Base-by-base conservation (phyloP, 2,329 filamentous ascomycete genomes). In the Colletotrichum cuscutae region DNA sequence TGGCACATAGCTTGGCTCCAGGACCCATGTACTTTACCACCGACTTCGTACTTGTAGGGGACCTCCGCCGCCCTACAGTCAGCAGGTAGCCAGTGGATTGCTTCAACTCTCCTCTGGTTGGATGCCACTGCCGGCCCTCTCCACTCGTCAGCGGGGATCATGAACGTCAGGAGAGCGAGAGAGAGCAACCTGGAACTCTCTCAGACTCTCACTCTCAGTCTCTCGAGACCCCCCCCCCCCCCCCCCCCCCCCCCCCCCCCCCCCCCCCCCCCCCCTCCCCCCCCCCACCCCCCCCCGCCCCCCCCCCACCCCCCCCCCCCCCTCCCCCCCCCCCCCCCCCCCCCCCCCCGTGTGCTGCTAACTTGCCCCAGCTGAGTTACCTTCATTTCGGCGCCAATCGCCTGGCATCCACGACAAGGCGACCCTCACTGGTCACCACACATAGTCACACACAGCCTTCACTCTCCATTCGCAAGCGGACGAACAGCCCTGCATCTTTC, bases 81-180 rank as follows among this genome's bases (percentile, higher is more conserved):
- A 68, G 54, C 65, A 72, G 69, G 53, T 70, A 56, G 60, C 32
- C 35, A 22, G 59, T 72, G 60, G 70, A 70, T 57, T 73, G 66
- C 22, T 62, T 71, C 46, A 11, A 35, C 46, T 8, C 19, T 32
- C 9, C 22, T 35, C 66, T 65, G 61, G 37, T 71, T 62, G 71
- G 71, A 26, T 56, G 56, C 22, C 54, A 62, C 32, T 49, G 42
- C 59, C 54, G 54, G 46, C 6, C 13, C n/a, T 57, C 24, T 30
- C 65, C 65, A 59, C 59, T 35, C 15, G 3, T 12, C 32, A 26
- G 54, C 70, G 65, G 65, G 59, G 24, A 28, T 60, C 37, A 28
- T 42, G 46, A 60, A 70, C 65, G 61, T 73, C 71, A 71, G 24
- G 61, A 64, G 37, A 53, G 49, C 11, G n/a, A 37, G 30, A 54